Percentiles rank a stretch among this genome's conserved stretches.
These are phyloP conservation scores for Blastomyces percursus DNA, from an alignment of 2,329 filamentous ascomycete species.

Conservation along the genomic window DNA sequence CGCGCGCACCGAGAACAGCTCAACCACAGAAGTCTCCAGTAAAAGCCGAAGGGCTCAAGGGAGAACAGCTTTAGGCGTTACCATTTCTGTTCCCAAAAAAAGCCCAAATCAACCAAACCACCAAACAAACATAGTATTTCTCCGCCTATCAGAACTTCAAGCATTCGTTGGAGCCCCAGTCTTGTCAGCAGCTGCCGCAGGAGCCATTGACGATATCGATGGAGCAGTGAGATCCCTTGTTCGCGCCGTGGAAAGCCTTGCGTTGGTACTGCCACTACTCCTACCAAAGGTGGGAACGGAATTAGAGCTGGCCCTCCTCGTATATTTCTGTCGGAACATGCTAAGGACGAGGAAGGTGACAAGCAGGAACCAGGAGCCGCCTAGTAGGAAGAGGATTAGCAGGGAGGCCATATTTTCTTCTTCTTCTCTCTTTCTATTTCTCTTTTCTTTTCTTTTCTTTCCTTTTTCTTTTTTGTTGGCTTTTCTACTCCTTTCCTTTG, in stretches of 20 bases:
- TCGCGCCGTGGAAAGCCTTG: background rate
- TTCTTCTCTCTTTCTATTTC: no score
- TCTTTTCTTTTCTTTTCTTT: no score
- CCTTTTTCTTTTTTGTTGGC: no score
- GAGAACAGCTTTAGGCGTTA: background rate
- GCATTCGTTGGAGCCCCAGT: slow-evolving; percentile 13
- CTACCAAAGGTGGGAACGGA: background rate
- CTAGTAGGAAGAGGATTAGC: slow-evolving; percentile 13
- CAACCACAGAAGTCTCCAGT: background rate
- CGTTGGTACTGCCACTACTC: background rate
- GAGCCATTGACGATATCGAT: background rate
- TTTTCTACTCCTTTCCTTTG: background rate
- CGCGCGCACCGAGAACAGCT: background rate
- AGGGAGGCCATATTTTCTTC: slow-evolving; percentile 12
- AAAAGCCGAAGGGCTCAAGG: background rate
- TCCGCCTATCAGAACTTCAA: background rate
- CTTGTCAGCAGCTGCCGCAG: slow-evolving; percentile 7
- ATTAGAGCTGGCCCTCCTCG: background rate
- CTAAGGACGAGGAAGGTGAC: slow-evolving; percentile 15
- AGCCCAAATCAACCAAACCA: background rate
- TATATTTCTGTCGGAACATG: slow-evolving; percentile 14
- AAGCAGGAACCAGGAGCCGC: slow-evolving; percentile 13
- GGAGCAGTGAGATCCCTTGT: background rate
- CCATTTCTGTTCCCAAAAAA: background rate
- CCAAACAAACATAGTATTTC: background rate